Percentiles rank a stretch among this genome's conserved stretches.
These are phyloP conservation scores for Acrocalymma vagum DNA, from an alignment of 2,329 filamentous ascomycete genomes.

Conservation along the genomic window DNA sequence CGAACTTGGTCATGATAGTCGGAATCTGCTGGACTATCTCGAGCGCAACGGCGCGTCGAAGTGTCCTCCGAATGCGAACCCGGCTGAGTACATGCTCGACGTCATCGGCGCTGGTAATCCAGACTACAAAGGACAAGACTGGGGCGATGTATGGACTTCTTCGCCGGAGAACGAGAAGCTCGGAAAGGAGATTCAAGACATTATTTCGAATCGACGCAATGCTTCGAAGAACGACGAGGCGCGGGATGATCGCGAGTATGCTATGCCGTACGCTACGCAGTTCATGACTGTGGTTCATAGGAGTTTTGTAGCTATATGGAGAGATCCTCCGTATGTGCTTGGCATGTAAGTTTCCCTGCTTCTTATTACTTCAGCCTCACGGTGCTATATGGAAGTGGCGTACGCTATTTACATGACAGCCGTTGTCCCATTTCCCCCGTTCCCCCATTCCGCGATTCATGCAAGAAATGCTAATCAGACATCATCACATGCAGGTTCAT, in stretches of 20 bases:
- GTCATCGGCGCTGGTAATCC: slow-evolving; percentile 54
- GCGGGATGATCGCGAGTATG: slow-evolving; percentile 55
- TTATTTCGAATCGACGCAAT: slow-evolving; percentile 45
- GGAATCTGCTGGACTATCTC: slow-evolving; percentile 59
- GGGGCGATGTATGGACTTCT: slow-evolving; percentile 55
- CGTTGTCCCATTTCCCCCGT: too few species aligned
- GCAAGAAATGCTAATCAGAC: too few species aligned
- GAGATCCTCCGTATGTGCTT: slow-evolving; percentile 72
- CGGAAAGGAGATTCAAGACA: slow-evolving; percentile 50
- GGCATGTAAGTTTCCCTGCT: too few species aligned
- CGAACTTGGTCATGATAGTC: slow-evolving; percentile 56
- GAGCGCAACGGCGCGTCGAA: slow-evolving; percentile 61
- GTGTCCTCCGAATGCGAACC: slow-evolving; percentile 62
- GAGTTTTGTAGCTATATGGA: slow-evolving; percentile 68
- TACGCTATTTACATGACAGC: too few species aligned
- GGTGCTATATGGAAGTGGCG: too few species aligned
- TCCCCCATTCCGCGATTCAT: too few species aligned
- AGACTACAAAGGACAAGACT: slow-evolving; percentile 54
- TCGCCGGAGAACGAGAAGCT: slow-evolving; percentile 50
- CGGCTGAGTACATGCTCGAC: slow-evolving; percentile 63
- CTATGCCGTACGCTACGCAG: slow-evolving; percentile 53
- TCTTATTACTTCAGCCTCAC: too few species aligned
- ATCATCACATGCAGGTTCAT: slow-evolving; percentile 68
- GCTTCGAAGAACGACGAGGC: slow-evolving; percentile 41
- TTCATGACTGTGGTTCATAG: slow-evolving; percentile 52